Evolutionary conservation across 306 rosid genomes (phyloP).

Genomic region (Macrotyloma uniflorum): DNA sequence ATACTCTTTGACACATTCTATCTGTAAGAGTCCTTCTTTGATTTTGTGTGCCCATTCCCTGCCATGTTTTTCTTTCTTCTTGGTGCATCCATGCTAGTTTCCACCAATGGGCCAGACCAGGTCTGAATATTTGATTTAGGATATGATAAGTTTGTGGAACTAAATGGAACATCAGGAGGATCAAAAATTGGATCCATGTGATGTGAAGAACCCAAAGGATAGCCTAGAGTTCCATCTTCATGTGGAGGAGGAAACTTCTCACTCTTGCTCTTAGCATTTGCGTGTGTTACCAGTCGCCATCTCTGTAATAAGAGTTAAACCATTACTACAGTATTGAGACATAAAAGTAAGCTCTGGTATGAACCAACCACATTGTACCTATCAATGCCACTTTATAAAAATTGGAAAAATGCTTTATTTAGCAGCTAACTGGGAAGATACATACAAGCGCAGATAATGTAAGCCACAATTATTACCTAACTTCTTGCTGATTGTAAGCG

Average conservation of each 20-base stretch:
- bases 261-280: constrained; percentile 98
- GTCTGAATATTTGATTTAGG: constrained; percentile 79
- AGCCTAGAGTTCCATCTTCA: constrained; percentile 96
- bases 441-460: not conserved
- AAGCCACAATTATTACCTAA: not conserved
- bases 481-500: too few relatives aligned
- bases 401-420: not conserved
- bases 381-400: not conserved
- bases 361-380: not conserved
- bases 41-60: constrained; percentile 59
- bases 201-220: constrained; percentile 83
- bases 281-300: constrained; percentile 86
- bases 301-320: constrained; percentile 56
- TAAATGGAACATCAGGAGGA: constrained; percentile 88
- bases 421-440: not conserved
- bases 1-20: constrained; percentile 40
- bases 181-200: constrained; percentile 84
- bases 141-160: constrained; percentile 78
- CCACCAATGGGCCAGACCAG: constrained; percentile 96
- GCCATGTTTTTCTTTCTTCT: constrained; percentile 76
- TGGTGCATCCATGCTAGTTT: constrained; percentile 69
- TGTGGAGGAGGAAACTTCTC: constrained; percentile 99
- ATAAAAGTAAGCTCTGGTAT: constrained; percentile 7
- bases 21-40: constrained; percentile 58
- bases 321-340: not conserved